Base-by-base conservation (phyloP, 257 asterid species). In the Nicotiana benthamiana region DNA sequence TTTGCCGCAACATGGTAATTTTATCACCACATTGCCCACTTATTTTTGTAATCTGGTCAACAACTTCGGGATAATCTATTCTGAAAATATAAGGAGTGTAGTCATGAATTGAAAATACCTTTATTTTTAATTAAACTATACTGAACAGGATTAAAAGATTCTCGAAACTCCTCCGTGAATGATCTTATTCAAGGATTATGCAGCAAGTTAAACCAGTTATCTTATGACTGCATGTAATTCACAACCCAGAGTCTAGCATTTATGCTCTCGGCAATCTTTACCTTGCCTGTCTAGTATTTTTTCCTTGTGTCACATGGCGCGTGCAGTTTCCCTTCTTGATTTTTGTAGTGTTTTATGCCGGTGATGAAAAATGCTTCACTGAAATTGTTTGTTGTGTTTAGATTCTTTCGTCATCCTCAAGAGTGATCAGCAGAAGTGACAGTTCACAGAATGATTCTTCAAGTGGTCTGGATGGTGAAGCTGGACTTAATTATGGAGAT, bases 1-100 rank as follows among this genome's bases (percentile, higher is more conserved):
- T 96, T 87, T 94, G 97, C 89, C 97, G 84, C 83, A 88, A 85
- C 86, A 88, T 96, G 99, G 99, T 96, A 90, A 75, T 83, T 40
- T 81, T 78, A 59, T 72, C 63, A 74, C 80, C 75, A 52, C 74
- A 34, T 62, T 43, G 32, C 60, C 28, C 32, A 24, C 66, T 80
- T 63, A 79, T 7, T 51, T 30, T 48, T 51, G 1, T 15, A 46
- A 48, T 48, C 24, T 74, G 26, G 26, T 59, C 36, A 3, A 11
- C 79, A 74, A 24, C 22, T 74, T 74, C 40, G 15, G 18, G 43
- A 48, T 46, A 74, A 74, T 26, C 61, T 48, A 24, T 74, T 48
- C 78, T 48, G 10, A 48, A 43, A 28, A 24, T 26, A 48, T 6
- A 48, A 74, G 26, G 61, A 46, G 40, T 15, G 61, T 32, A 24